Conservation (phyloP, 2,329 filamentous ascomycete genomes). For the Epichloe uncinata region DNA sequence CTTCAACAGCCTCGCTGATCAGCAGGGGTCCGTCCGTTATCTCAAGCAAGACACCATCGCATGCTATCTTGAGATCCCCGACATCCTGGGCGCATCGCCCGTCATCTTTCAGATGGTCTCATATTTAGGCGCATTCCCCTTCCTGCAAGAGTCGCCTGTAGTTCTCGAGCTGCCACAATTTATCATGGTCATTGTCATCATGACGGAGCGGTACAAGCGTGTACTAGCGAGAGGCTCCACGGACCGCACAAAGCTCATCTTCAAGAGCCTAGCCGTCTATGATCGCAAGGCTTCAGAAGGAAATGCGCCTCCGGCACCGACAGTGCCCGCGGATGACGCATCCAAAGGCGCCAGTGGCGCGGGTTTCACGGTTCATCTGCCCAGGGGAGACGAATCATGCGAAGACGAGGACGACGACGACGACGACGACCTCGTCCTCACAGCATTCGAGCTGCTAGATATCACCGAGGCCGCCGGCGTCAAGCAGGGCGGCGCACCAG, state of each 20-base stretch:
- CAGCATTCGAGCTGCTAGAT: constrained; percentile 55
- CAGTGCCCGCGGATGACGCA: constrained; percentile 3
- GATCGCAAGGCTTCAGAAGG: constrained; percentile 40
- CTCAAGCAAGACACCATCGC: constrained; percentile 56
- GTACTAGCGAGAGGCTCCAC: constrained; percentile 45
- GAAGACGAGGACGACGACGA: constrained; percentile 23
- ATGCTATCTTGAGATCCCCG: constrained; percentile 60
- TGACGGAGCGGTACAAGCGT: constrained; percentile 55
- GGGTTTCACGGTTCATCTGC: constrained; percentile 35
- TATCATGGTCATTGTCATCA: constrained; percentile 58
- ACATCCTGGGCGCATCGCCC: constrained; percentile 51
- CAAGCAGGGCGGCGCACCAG: constrained; percentile 34
- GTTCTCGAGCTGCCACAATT: constrained; percentile 57
- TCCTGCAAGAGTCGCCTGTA: constrained; percentile 54
- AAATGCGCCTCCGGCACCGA: constrained; percentile 4
- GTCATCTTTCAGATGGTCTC: constrained; percentile 60
- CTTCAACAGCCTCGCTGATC: constrained; percentile 56
- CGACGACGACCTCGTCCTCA: constrained; percentile 48
- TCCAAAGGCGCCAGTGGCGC: constrained; percentile 1
- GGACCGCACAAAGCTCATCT: constrained; percentile 51
- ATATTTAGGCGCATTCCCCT: constrained; percentile 61
- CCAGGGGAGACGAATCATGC: constrained; percentile 29
- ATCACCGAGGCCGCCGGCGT: constrained; percentile 49
- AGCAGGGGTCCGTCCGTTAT: constrained; percentile 47
- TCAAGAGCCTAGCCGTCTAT: constrained; percentile 58